Evolutionary conservation across 495 filamentous ascomycete genomes (phyloP).

Genomic region (Daldinia loculata): DNA sequence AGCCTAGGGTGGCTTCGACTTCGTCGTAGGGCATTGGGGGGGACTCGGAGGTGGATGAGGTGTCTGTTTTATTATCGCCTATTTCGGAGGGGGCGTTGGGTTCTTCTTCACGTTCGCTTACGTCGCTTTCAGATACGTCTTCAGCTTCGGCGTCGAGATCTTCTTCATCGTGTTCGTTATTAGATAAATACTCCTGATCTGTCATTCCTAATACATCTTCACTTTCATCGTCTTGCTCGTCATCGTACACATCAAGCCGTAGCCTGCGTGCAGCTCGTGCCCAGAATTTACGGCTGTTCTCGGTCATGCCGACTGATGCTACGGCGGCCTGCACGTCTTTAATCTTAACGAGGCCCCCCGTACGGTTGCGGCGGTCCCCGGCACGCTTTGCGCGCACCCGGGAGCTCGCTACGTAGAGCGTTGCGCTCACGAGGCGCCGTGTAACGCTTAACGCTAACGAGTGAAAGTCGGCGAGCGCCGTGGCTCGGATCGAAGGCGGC

Average conservation of each 20-base stretch:
- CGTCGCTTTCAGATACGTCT: slow-evolving; percentile 17
- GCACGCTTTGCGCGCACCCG: slow-evolving; percentile 55
- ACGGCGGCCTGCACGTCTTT: slow-evolving; percentile 74
- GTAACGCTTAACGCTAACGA: slow-evolving; percentile 72
- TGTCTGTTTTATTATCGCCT: slow-evolving; percentile 33
- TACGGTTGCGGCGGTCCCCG: slow-evolving; percentile 41
- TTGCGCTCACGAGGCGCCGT: slow-evolving; percentile 70
- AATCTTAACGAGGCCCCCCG: slow-evolving; percentile 54
- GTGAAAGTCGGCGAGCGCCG: slow-evolving; percentile 77
- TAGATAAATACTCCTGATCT: slow-evolving; percentile 33
- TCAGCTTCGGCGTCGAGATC: slow-evolving; percentile 38
- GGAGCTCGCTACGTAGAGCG: slow-evolving; percentile 71
- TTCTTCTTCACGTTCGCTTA: slow-evolving; percentile 7
- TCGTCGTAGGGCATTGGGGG: slow-evolving; percentile 59
- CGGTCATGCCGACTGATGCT: slow-evolving; percentile 61
- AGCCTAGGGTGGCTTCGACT: slow-evolving; percentile 61
- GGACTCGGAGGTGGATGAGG: slow-evolving; percentile 37
- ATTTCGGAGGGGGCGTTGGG: slow-evolving; percentile 26
- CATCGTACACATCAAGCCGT: slow-evolving; percentile 58
- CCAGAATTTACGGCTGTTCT: slow-evolving; percentile 64
- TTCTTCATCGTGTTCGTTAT: slow-evolving; percentile 6
- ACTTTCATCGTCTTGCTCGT: slow-evolving; percentile 25
- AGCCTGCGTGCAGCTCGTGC: slow-evolving; percentile 66
- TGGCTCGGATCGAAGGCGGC: slow-evolving; percentile 70
- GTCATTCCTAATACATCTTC: neutral